phyloP scores from a whole-genome alignment of 2,329 filamentous ascomycete genomes.

The Coniella vitis region DNA sequence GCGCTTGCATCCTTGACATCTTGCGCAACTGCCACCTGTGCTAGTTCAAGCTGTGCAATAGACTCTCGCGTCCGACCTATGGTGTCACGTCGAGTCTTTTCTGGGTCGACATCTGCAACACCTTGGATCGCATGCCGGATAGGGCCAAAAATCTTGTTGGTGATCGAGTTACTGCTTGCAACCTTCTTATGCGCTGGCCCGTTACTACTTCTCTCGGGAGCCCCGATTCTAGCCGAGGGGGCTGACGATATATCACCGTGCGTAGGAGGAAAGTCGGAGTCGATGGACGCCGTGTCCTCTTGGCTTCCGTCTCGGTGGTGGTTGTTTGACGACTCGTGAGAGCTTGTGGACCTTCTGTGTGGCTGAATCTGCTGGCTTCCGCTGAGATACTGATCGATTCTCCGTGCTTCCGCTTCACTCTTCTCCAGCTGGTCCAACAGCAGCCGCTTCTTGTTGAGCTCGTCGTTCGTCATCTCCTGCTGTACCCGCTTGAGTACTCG shows the following conservation, averaged over 20 bases:
- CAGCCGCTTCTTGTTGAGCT: slow-evolving; percentile 77
- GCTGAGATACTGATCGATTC: slow-evolving; percentile 88
- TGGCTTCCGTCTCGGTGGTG: slow-evolving; percentile 49
- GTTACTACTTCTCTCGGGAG: slow-evolving; percentile 47
- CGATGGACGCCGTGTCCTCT: slow-evolving; percentile 83
- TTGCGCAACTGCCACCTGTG: slow-evolving; percentile 76
- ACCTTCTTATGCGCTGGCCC: slow-evolving; percentile 65
- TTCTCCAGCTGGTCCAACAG: slow-evolving; percentile 84
- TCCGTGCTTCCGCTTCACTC: slow-evolving; percentile 85
- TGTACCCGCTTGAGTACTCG: slow-evolving; percentile 90
- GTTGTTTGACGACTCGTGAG: slow-evolving; percentile 43
- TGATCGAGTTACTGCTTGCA: slow-evolving; percentile 82
- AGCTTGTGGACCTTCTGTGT: slow-evolving; percentile 60
- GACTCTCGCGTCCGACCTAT: slow-evolving; percentile 94
- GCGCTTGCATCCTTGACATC: slow-evolving; percentile 90
- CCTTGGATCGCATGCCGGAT: slow-evolving; percentile 94
- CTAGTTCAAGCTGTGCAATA: slow-evolving; percentile 80
- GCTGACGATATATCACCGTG: slow-evolving; percentile 65
- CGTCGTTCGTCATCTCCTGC: slow-evolving; percentile 93
- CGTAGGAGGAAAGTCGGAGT: slow-evolving; percentile 91
- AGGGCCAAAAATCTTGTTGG: slow-evolving; percentile 87
- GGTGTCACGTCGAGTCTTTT: slow-evolving; percentile 82
- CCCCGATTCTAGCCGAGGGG: slow-evolving; percentile 69
- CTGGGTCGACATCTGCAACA: slow-evolving; percentile 92
- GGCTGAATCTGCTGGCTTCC: slow-evolving; percentile 58